Evolutionary conservation across 352 stramenopile species (phyloP).

Genomic region (Phytophthora melonis): DNA sequence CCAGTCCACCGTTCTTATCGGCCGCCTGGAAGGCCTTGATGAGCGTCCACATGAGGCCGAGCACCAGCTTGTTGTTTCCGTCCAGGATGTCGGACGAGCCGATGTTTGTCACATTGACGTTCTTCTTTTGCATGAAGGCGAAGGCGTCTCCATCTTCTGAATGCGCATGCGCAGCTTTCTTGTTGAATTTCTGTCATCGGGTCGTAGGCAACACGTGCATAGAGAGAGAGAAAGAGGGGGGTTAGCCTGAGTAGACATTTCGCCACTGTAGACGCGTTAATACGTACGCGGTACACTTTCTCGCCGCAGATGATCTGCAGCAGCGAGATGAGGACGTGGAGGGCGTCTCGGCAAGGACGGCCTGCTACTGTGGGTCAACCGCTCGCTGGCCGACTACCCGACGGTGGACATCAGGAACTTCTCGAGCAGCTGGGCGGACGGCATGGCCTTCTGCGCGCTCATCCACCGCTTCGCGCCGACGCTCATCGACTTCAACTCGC

Average conservation of each 20-base stretch:
- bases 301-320: slow-evolving; percentile 91
- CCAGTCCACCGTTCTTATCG: too few relatives aligned
- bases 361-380: slow-evolving; percentile 90
- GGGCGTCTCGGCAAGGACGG: slow-evolving; percentile 93
- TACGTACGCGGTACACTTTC: slow-evolving; percentile 84
- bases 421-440: slow-evolving; percentile 86
- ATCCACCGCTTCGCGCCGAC: slow-evolving; percentile 92
- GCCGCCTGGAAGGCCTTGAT: slow-evolving; percentile 92
- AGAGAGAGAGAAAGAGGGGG: background rate
- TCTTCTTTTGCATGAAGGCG: slow-evolving; percentile 90
- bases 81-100: slow-evolving; percentile 93
- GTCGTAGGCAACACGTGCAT: too few relatives aligned
- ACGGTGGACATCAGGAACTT: slow-evolving; percentile 91
- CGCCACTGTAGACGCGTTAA: too few relatives aligned
- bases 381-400: slow-evolving; percentile 85
- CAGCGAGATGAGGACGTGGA: slow-evolving; percentile 89
- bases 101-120: slow-evolving; percentile 92
- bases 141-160: slow-evolving; percentile 94
- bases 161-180: slow-evolving; percentile 93
- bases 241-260: too few relatives aligned
- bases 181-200: slow-evolving; percentile 92
- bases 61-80: slow-evolving; percentile 92
- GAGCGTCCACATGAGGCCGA: slow-evolving; percentile 94
- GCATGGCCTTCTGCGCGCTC: slow-evolving; percentile 90
- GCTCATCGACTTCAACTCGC: slow-evolving; percentile 83